phyloP scores from a whole-genome alignment of 2,329 filamentous ascomycete genomes.

The Colletotrichum liaoningense region DNA sequence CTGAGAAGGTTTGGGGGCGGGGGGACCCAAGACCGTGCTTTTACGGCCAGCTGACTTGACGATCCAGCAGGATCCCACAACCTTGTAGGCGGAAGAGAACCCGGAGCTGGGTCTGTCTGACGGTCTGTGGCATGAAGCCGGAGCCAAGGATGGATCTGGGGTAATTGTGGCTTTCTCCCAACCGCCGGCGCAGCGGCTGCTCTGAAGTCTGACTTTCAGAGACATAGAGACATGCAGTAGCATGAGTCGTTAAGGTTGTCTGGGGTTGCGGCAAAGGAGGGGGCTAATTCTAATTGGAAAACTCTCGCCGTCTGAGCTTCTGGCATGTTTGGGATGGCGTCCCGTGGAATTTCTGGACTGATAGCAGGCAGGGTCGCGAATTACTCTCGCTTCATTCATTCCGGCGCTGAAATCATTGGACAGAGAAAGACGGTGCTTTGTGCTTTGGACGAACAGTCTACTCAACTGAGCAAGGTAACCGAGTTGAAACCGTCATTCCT shows the following conservation, averaged over 20 bases:
- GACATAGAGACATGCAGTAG: conserved; percentile 15
- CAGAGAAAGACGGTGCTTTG: neutral
- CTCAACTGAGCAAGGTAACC: neutral
- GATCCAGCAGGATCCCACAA: neutral
- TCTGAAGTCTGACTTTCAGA: neutral
- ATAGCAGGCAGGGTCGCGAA: no score
- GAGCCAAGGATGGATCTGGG: conserved; percentile 24
- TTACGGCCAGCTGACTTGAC: conserved; percentile 8
- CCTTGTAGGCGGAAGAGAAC: neutral
- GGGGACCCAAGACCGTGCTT: neutral
- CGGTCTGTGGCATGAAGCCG: conserved; percentile 12
- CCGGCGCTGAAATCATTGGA: neutral
- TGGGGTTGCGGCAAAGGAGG: conserved; percentile 18
- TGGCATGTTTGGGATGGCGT: conserved; percentile 27
- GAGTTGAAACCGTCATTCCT: conserved; percentile 14
- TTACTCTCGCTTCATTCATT: neutral
- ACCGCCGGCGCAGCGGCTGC: conserved; percentile 10
- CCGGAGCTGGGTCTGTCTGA: neutral
- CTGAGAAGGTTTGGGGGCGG: neutral
- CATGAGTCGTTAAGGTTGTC: conserved; percentile 33
- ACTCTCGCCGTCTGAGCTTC: conserved; percentile 23
- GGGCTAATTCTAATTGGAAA: conserved; percentile 2
- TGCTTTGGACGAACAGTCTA: conserved; percentile 27
- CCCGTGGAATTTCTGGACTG: conserved; percentile 3
- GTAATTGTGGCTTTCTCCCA: neutral